phyloP scores from a whole-genome alignment of 805 yeast genomes.

The Pichia membranifaciens region DNA sequence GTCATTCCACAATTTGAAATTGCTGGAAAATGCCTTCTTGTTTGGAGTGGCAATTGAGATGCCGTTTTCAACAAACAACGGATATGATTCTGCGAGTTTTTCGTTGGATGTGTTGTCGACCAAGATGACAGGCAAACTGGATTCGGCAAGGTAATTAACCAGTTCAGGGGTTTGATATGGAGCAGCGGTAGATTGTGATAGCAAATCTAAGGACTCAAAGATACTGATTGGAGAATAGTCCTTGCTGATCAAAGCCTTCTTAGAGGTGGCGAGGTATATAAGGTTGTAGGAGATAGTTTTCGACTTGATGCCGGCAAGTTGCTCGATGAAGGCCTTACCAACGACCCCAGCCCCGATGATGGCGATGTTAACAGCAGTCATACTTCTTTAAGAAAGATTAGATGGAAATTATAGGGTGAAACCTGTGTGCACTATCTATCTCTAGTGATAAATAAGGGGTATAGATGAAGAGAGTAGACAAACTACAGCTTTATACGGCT shows the following conservation, averaged over 20 bases:
- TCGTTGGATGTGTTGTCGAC: slow-evolving; percentile 93
- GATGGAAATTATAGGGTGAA: too few species aligned
- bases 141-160: slow-evolving; percentile 53
- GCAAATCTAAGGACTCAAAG: slow-evolving; percentile 47
- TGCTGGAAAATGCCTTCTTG: slow-evolving; percentile 92
- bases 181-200: slow-evolving; percentile 41
- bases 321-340: slow-evolving; percentile 85
- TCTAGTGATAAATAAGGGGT: too few species aligned
- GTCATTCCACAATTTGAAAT: slow-evolving; percentile 66
- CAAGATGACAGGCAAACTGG: slow-evolving; percentile 71
- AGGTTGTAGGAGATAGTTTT: slow-evolving; percentile 59
- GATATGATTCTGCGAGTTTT: slow-evolving; percentile 69
- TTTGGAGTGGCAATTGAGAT: slow-evolving; percentile 97
- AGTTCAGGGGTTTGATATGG: slow-evolving; percentile 54
- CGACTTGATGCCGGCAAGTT: slow-evolving; percentile 59
- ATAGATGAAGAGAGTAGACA: too few species aligned
- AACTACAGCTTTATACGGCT: too few species aligned
- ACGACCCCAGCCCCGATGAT: slow-evolving; percentile 90
- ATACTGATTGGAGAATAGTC: slow-evolving; percentile 71
- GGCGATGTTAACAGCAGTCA: slow-evolving; percentile 54
- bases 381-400: too few species aligned
- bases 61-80: slow-evolving; percentile 65
- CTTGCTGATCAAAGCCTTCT: slow-evolving; percentile 58
- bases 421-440: too few species aligned
- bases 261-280: slow-evolving; percentile 71